Evolutionary conservation across 176 grass and related monocot genomes (phyloP).

Genomic region (Tuctoria greenei): DNA sequence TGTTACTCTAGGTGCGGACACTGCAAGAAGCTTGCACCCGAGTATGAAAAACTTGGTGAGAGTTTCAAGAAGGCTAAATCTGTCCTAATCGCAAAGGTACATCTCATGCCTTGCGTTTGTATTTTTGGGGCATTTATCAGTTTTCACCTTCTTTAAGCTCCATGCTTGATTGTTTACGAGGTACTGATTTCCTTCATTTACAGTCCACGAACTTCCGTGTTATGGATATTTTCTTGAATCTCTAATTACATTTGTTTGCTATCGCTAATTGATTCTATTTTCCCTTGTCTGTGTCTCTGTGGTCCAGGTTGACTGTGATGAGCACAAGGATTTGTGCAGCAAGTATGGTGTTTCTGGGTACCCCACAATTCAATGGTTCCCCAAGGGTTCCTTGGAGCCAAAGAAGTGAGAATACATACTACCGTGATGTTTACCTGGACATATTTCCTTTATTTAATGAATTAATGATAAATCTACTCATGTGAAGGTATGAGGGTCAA

Average conservation of each 20-base stretch:
- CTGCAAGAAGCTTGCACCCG: constrained; percentile 98
- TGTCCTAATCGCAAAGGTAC: constrained; percentile 87
- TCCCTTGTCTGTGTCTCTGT: constrained; percentile 41
- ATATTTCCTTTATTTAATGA: background rate
- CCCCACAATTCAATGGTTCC: constrained; percentile 96
- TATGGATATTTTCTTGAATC: background rate
- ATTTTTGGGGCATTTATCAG: background rate
- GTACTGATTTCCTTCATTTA: background rate
- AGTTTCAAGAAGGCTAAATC: constrained; percentile 97
- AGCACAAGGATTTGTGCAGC: constrained; percentile 90
- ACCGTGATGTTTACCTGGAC: constrained; percentile 4
- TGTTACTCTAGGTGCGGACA: constrained; percentile 81
- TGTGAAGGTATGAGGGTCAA: constrained; percentile 81
- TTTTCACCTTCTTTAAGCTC: background rate
- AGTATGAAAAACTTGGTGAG: constrained; percentile 86
- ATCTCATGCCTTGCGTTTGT: background rate
- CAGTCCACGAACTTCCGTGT: background rate
- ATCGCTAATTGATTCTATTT: background rate
- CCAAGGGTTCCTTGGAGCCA: constrained; percentile 91
- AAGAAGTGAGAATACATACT: constrained; percentile 68
- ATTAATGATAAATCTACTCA: background rate
- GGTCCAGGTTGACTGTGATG: constrained; percentile 91
- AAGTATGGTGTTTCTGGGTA: constrained; percentile 97
- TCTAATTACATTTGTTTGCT: background rate
- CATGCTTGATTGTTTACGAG: background rate